Evolutionary conservation across 2,329 filamentous ascomycete species (phyloP), one percentile per base, ranked within the genome.

Genomic region (Neonectria punicea): DNA sequence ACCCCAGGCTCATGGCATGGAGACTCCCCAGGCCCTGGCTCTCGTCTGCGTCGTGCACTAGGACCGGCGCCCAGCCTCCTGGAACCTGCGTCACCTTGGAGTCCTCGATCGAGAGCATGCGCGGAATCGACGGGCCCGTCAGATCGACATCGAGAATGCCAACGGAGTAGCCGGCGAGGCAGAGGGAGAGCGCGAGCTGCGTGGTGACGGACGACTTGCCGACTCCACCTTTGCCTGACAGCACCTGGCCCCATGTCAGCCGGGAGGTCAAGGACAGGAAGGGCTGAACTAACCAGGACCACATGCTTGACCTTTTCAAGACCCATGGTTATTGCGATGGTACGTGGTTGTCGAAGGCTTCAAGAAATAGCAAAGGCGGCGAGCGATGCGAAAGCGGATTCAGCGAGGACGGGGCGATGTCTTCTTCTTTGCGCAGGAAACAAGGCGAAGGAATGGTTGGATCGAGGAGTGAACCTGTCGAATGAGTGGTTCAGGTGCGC

Each of bases 131-230:
- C 16, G 96, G 96, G 0, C 96, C 96, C 1, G 96, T 99, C 18
- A 99, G 87, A 78, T 99, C 96, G 77, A 98, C 91, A 78, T 99
- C 96, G 71, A 99, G 92, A 30, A 99, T 94, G 58, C 96, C 96
- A 47, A 98, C 95, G 0, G 93, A 94, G 78, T 95, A 88, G 63
- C 95, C 95, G 68, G 93, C 89, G 1, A 96, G 87, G 2, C 93
- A 91, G 34, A 99, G 89, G 0, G 94, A 94, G 41, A 99, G 88
- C 9, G 96, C 96, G 16, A 99, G 90, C 79, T 99, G 96, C 1
- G 95, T 97, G 1, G 96, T 98, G n/a, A 98, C 90, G 57, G 94
- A 97, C 47, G 95, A 98, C 84, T 99, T 99, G 63, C 96, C 96
- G 20, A 99, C 96, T 73, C 96, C 96, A 76, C 96, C 96, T 86